Conservation (phyloP, 371 early-diverging fungal species). For the Nosema muscidifuracis region DNA sequence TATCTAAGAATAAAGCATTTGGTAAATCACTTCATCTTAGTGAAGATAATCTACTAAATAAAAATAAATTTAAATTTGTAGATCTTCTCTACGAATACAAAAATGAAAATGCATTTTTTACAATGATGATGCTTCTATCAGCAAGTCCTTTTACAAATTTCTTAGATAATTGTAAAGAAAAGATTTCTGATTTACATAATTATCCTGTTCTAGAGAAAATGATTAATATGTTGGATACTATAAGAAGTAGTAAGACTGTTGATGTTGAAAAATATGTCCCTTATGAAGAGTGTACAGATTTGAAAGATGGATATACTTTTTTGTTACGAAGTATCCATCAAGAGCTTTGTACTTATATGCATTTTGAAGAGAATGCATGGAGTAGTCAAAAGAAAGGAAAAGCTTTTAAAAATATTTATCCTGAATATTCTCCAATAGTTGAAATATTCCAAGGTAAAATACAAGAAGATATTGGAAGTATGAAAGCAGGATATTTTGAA, state of each 20-base stretch:
- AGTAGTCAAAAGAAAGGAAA: constrained; percentile 9
- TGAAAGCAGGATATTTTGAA: not conserved
- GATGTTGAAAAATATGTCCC: constrained; percentile 1
- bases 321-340: constrained; percentile 8
- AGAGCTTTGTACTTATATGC: not conserved
- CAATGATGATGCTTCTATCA: not conserved
- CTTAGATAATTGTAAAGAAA: constrained; percentile 8
- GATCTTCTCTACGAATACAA: not conserved
- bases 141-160: constrained; percentile 23
- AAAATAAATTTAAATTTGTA: not conserved
- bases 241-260: not conserved
- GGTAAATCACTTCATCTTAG: not conserved
- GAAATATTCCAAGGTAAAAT: constrained; percentile 36
- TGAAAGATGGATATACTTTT: constrained; percentile 14
- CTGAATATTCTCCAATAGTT: constrained; percentile 32
- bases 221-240: not conserved
- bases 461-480: not conserved
- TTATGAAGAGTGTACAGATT: not conserved
- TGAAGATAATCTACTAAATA: not conserved
- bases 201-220: constrained; percentile 1
- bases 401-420: not conserved
- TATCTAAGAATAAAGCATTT: not conserved
- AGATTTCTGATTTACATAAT: not conserved
- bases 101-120: not conserved
- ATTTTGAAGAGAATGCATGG: constrained; percentile 36